phyloP scores from a whole-genome alignment of 495 filamentous ascomycete genomes.

The Pyrenula massariospora region DNA sequence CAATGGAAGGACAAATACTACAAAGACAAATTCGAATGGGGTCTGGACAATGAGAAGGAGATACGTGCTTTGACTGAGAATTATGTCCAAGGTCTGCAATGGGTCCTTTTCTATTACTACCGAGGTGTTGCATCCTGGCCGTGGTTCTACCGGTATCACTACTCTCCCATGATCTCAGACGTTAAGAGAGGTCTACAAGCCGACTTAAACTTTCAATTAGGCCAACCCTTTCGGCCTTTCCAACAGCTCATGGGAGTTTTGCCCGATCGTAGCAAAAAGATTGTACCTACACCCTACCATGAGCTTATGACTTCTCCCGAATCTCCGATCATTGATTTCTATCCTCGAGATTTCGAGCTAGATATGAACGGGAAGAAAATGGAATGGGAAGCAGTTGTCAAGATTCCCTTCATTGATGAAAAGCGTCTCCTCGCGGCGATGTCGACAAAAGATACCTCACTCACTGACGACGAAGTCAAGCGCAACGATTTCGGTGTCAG shows the following conservation, averaged over 20 bases:
- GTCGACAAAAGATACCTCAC: slow-evolving; percentile 63
- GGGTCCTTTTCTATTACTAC: slow-evolving; percentile 98
- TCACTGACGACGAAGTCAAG: slow-evolving; percentile 63
- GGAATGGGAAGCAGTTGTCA: slow-evolving; percentile 99
- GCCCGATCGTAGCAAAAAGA: slow-evolving; percentile 92
- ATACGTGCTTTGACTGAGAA: slow-evolving; percentile 80
- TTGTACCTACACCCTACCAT: slow-evolving; percentile 80
- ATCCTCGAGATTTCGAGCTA: slow-evolving; percentile 91
- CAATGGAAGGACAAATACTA: slow-evolving; percentile 95
- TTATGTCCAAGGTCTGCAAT: slow-evolving; percentile 95
- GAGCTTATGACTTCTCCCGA: slow-evolving; percentile 80
- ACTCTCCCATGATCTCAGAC: slow-evolving; percentile 94
- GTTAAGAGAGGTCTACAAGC: slow-evolving; percentile 80
- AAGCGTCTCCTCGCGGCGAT: slow-evolving; percentile 72
- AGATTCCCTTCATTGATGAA: slow-evolving; percentile 98
- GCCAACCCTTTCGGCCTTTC: slow-evolving; percentile 86
- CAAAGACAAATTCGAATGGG: slow-evolving; percentile 78
- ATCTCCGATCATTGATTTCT: slow-evolving; percentile 98
- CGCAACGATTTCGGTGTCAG: slow-evolving; percentile 87
- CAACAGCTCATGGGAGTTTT: slow-evolving; percentile 98
- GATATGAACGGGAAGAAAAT: slow-evolving; percentile 99
- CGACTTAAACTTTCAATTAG: slow-evolving; percentile 82
- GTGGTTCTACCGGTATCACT: slow-evolving; percentile 96
- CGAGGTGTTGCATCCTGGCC: slow-evolving; percentile 94
- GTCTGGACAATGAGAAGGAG: slow-evolving; percentile 70